phyloP scores from a whole-genome alignment of 768 basidiomycete genomes.

The Tubosaeta sp. region DNA sequence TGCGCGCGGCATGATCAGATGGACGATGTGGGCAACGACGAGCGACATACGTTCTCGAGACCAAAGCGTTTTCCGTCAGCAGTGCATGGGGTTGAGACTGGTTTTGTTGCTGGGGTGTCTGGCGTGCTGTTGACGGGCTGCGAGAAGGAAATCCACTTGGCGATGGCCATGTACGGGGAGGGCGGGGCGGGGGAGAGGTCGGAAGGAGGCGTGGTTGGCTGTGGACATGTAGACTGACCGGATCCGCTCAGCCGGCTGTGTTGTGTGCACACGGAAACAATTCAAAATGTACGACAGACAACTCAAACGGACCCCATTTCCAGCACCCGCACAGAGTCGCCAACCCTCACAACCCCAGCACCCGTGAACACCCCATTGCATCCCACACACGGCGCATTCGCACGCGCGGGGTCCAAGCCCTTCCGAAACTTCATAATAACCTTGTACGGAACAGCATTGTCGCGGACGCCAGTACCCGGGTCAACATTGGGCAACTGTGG shows the following conservation, averaged over 20 bases:
- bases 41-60: conserved; percentile 83
- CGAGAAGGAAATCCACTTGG: conserved; percentile 37
- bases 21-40: conserved; percentile 1
- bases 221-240: conserved; percentile 14
- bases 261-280: not conserved
- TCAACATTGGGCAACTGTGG: conserved; percentile 70
- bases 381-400: conserved; percentile 60
- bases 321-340: conserved; percentile 53
- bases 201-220: conserved; percentile 3
- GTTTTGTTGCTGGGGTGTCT: conserved; percentile 27
- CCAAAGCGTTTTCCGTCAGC: conserved; percentile 89
- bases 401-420: conserved; percentile 47
- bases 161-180: conserved; percentile 32
- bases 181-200: conserved; percentile 11
- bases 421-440: conserved; percentile 68
- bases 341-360: conserved; percentile 53
- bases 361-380: conserved; percentile 55
- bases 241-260: conserved; percentile 10
- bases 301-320: conserved; percentile 34
- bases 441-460: conserved; percentile 73
- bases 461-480: conserved; percentile 57
- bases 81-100: conserved; percentile 38
- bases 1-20: conserved; percentile 28
- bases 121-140: conserved; percentile 17
- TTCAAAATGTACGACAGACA: not conserved